Base-by-base conservation (phyloP, 306 rosid genomes). In the Dalbergia cochinchinensis region DNA sequence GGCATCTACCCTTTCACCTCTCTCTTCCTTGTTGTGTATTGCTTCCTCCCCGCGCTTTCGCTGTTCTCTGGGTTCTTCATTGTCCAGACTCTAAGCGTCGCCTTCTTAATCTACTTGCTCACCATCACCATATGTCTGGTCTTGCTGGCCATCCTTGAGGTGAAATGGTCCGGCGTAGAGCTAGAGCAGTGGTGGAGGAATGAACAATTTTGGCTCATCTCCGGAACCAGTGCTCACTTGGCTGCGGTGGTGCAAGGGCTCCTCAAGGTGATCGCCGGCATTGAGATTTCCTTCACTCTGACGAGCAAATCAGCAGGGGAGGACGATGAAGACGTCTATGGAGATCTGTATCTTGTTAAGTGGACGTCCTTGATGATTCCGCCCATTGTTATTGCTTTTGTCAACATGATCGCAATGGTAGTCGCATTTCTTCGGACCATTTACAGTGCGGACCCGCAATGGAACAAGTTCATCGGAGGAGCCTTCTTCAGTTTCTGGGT, bases 101-200 rank as follows among this genome's bases (percentile, higher is more conserved):
- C 83, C 11, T 88, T 85, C 76, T 65, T 88, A 51, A 4, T 83
- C 84, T 88, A 88, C 87, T 73, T 88, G 58, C 89, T 88, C 12
- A 62, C 11, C 64, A 88, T 88, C 45, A 85, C 91, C 1, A 0
- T 88, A 8, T 88, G 91, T 35, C 74, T 88, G 5, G 77, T 85
- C 0, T 0, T 22, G 5, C 37, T 88, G 0, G 89, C 91, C 15
- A 58, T 88, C 50, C 82, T 85, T 0, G 91, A 88, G 64, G 91
- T 88, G 9, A 85, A 71, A 65, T 88, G 91, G 89, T 74, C 91
- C 0, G 85, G 87, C 4, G 80, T 88, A 1, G 85, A 62, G 74
- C 69, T 88, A 10, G 91, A 88, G 16, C 84, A 88, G 3, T 88
- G 91, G 91, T 88, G 91, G 91, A 83, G 91, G 41, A 87, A 87